phyloP scores from a whole-genome alignment of 495 filamentous ascomycete genomes.

The Trichoderma erinaceum region DNA sequence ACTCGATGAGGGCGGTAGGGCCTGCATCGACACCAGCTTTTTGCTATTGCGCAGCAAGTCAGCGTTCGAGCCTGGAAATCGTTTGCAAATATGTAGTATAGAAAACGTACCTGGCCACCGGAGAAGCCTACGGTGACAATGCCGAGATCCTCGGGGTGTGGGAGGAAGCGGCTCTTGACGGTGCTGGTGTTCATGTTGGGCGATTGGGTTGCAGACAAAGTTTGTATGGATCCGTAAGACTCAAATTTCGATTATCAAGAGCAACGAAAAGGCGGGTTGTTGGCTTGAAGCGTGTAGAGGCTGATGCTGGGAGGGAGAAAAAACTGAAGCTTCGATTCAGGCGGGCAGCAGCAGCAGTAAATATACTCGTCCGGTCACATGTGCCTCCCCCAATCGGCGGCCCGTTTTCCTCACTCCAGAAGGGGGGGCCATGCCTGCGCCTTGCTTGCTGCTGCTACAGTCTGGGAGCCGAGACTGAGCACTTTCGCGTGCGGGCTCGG shows the following conservation, averaged over 20 bases:
- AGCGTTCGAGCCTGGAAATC: conserved; percentile 13
- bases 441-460: not conserved
- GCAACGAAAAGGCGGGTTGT: not conserved
- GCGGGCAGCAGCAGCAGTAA: not conserved
- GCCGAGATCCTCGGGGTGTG: conserved; percentile 69
- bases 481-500: not conserved
- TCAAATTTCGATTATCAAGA: not conserved
- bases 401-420: not conserved
- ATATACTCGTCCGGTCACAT: conserved; percentile 1
- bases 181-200: conserved; percentile 14
- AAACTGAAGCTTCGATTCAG: not conserved
- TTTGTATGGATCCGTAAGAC: not conserved
- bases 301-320: not conserved
- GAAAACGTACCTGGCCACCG: conserved; percentile 73
- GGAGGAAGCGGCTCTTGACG: conserved; percentile 53
- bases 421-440: not conserved
- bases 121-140: conserved; percentile 96
- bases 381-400: not conserved
- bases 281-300: not conserved
- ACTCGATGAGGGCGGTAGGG: conserved; percentile 82
- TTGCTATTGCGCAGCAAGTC: conserved; percentile 48
- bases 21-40: conserved; percentile 91
- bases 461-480: not conserved
- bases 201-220: conserved; percentile 5
- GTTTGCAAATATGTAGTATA: not conserved